These are phyloP conservation scores for Cladorrhinum samala DNA, from an alignment of 495 filamentous ascomycete species.

Conservation along the genomic window DNA sequence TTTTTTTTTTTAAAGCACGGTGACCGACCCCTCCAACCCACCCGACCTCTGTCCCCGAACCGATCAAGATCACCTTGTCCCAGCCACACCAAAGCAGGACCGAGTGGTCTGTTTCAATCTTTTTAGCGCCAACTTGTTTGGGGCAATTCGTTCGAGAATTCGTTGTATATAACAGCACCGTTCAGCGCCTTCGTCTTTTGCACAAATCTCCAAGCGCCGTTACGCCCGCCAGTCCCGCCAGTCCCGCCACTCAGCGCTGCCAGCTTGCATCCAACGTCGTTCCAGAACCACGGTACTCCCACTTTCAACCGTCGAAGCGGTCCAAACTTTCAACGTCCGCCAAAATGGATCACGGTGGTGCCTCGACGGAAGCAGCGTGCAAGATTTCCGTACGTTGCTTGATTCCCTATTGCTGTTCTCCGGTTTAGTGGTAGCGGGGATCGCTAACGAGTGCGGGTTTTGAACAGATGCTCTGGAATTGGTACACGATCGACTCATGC, in stretches of 20 bases:
- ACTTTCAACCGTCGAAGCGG: no score
- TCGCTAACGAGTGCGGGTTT: not conserved
- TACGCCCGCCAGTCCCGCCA: not conserved
- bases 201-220: not conserved
- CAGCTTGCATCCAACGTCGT: not conserved
- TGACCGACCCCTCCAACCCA: no score
- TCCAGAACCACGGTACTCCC: not conserved
- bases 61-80: not conserved
- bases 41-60: no score
- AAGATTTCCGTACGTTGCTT: slow-evolving; percentile 17
- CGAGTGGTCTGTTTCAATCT: not conserved
- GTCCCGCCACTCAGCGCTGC: not conserved
- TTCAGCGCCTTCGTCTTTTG: no score
- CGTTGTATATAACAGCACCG: no score
- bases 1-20: not conserved
- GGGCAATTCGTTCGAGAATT: no score
- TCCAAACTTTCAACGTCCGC: not conserved
- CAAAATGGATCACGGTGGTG: slow-evolving; percentile 18
- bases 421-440: no score
- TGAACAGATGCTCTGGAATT: slow-evolving; percentile 54
- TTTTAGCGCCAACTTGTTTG: not conserved
- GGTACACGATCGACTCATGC: slow-evolving; percentile 49
- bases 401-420: not conserved
- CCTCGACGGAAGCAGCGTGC: slow-evolving; percentile 8
- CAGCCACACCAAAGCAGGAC: not conserved